Evolutionary conservation across 768 basidiomycete genomes (phyloP).

Genomic region (Trametes coccinea): DNA sequence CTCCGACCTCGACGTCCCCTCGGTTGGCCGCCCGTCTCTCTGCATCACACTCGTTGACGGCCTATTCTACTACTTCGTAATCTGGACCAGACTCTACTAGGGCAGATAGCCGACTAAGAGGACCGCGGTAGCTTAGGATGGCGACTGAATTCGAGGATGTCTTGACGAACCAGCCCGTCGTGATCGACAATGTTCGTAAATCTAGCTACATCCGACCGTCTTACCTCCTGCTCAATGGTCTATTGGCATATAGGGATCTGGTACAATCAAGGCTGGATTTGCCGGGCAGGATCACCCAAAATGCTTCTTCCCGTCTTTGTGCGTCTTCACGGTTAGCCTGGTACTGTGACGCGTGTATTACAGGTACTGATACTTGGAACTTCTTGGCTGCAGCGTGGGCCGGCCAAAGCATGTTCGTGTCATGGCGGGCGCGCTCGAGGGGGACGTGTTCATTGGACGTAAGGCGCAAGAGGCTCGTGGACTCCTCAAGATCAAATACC

Average conservation of each 20-base stretch:
- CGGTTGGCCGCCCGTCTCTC: conserved; percentile 12
- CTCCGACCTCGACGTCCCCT: conserved; percentile 17
- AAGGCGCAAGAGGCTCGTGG: conserved; percentile 96
- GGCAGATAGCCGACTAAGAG: neutral
- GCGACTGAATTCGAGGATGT: conserved; percentile 89
- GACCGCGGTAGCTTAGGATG: conserved; percentile 44
- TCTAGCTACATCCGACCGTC: conserved; percentile 28
- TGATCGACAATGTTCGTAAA: conserved; percentile 90
- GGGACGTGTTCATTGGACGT: conserved; percentile 94
- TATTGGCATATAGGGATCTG: conserved; percentile 72
- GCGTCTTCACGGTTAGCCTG: conserved; percentile 49
- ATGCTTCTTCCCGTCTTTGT: conserved; percentile 99
- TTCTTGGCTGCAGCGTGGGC: conserved; percentile 64
- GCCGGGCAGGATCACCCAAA: conserved; percentile 99
- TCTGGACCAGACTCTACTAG: neutral
- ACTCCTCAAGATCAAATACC: conserved; percentile 96
- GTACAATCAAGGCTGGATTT: conserved; percentile 98
- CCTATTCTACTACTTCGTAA: conserved; percentile 11
- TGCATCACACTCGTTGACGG: neutral
- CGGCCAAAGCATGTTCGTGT: conserved; percentile 97
- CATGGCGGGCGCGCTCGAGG: conserved; percentile 96
- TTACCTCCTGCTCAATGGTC: neutral
- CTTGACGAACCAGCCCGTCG: conserved; percentile 97
- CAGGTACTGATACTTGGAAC: conserved; percentile 9
- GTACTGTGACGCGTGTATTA: conserved; percentile 17